Evolutionary conservation across 139 green algal genomes (phyloP).

Genomic region (Deuterostichococcus epilithicus): DNA sequence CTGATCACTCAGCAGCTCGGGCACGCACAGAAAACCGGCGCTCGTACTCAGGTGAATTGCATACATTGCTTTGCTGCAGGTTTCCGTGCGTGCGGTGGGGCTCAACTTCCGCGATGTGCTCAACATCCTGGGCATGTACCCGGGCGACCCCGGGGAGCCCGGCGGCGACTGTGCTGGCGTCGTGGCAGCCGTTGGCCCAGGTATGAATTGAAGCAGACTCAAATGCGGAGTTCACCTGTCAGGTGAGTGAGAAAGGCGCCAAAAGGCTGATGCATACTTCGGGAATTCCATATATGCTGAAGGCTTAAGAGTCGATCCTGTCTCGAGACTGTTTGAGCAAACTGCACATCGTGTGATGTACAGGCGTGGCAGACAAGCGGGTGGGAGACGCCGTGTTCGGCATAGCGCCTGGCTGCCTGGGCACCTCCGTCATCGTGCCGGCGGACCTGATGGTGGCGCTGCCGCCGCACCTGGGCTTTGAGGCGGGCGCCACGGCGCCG

Average conservation of each 20-base stretch:
- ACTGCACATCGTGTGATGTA: not conserved
- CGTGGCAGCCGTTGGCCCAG: constrained; percentile 46
- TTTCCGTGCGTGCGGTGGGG: constrained; percentile 71
- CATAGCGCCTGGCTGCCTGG: constrained; percentile 68
- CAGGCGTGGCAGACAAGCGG: constrained; percentile 5
- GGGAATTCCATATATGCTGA: no score
- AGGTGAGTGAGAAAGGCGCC: no score
- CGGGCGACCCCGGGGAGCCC: constrained; percentile 75
- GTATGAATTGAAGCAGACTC: constrained; percentile 1
- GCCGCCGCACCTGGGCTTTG: constrained; percentile 51
- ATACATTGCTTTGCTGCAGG: constrained; percentile 1
- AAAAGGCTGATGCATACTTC: no score
- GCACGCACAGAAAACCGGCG: no score
- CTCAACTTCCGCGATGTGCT: constrained; percentile 86
- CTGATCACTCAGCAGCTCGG: no score
- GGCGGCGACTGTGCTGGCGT: constrained; percentile 79
- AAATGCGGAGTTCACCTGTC: not conserved
- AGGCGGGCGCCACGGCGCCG: constrained; percentile 57
- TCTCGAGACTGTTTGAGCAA: no score
- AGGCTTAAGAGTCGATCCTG: no score
- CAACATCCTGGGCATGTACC: constrained; percentile 79
- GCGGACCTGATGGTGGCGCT: constrained; percentile 45
- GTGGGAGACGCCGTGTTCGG: constrained; percentile 74
- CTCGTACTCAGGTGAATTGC: no score
- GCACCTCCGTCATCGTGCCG: constrained; percentile 43